These are phyloP conservation scores for Pseudoneurospora amorphoporcata DNA, from an alignment of 495 filamentous ascomycete genomes.

Conservation along the genomic window DNA sequence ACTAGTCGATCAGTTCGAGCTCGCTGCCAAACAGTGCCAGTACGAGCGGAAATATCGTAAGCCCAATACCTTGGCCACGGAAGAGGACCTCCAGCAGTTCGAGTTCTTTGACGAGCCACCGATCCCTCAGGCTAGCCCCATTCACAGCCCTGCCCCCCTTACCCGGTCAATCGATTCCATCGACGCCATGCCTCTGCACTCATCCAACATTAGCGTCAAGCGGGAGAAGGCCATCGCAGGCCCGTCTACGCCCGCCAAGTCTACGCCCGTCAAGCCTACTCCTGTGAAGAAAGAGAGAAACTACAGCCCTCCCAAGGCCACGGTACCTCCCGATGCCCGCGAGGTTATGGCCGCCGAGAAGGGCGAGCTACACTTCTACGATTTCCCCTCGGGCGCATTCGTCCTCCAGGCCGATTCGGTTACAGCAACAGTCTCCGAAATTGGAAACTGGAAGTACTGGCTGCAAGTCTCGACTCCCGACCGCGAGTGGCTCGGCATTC, in stretches of 20 bases:
- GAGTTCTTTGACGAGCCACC: slow-evolving; percentile 67
- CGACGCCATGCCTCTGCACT: slow-evolving; percentile 34
- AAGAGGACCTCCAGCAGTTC: slow-evolving; percentile 71
- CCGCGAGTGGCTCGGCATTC: slow-evolving; percentile 80
- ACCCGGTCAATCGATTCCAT: slow-evolving; percentile 36
- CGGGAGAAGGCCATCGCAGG: slow-evolving; percentile 16
- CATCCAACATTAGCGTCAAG: slow-evolving; percentile 25
- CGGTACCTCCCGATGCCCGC: slow-evolving; percentile 52
- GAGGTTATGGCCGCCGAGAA: slow-evolving; percentile 66
- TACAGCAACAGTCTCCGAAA: slow-evolving; percentile 70
- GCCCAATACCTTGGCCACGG: slow-evolving; percentile 67
- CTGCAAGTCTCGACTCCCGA: slow-evolving; percentile 72
- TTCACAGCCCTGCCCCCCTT: slow-evolving; percentile 49
- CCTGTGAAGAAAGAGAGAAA: slow-evolving; percentile 21
- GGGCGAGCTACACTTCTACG: slow-evolving; percentile 88
- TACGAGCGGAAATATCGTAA: slow-evolving; percentile 90
- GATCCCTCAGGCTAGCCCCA: slow-evolving; percentile 72
- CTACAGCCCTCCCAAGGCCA: slow-evolving; percentile 34
- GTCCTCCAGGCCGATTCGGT: slow-evolving; percentile 67
- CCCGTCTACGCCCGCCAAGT: slow-evolving; percentile 9
- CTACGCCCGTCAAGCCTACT: slow-evolving; percentile 9
- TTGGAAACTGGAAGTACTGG: slow-evolving; percentile 93
- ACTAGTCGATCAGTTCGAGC: slow-evolving; percentile 71
- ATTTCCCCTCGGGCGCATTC: slow-evolving; percentile 76
- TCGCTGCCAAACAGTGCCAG: slow-evolving; percentile 82